A percentile compares a stretch with the other conserved stretches of the same genome.
Conservation (phyloP, 108 stramenopile genomes). For the Skeletonema costatum region DNA sequence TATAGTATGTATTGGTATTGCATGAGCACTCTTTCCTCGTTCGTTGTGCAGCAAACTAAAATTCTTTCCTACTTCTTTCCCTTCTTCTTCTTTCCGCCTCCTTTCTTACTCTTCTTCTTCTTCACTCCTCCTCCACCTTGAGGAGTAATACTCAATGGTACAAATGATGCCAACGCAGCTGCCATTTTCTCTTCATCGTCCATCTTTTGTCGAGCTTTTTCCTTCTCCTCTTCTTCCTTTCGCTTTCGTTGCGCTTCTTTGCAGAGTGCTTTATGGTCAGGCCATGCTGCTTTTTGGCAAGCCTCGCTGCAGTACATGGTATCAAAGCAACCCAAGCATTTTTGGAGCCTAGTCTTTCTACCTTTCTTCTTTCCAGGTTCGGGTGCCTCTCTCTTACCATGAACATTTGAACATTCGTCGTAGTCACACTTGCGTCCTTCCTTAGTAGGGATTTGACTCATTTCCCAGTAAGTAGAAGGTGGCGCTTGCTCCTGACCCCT, state of each 20-base stretch:
- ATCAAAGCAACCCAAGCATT: constrained; percentile 14
- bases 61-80: constrained; percentile 9
- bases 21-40: too few relatives aligned
- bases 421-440: constrained; percentile 3
- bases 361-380: constrained; percentile 5
- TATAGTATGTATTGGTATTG: too few relatives aligned
- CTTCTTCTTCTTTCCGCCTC: constrained; percentile 11
- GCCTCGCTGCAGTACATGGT: constrained; percentile 2
- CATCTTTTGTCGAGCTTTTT: not conserved
- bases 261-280: constrained; percentile 4
- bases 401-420: not conserved
- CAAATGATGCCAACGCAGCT: constrained; percentile 8
- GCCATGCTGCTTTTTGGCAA: constrained; percentile 3
- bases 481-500: not conserved
- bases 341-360: not conserved
- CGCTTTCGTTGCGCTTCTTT: constrained; percentile 11
- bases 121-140: constrained; percentile 1
- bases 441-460: constrained; percentile 2
- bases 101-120: constrained; percentile 9
- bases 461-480: not conserved
- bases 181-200: not conserved
- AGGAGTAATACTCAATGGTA: not conserved
- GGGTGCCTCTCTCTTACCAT: constrained; percentile 4
- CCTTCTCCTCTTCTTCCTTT: constrained; percentile 3
- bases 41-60: too few relatives aligned